Conservation (phyloP, 768 basidiomycete genomes). For the Clathrus columnatus region DNA sequence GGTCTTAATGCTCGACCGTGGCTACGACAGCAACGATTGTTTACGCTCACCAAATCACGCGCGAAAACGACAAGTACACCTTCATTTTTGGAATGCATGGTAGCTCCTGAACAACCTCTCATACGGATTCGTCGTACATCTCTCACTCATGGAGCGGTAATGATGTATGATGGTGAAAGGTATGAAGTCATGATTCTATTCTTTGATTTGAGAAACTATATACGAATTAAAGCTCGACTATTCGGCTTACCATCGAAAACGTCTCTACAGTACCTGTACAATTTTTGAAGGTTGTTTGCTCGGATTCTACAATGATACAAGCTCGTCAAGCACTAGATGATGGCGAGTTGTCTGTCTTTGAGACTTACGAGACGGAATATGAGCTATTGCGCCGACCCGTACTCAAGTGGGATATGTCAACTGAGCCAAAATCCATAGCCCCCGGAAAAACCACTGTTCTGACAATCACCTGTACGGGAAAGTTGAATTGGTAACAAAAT, state of each 20-base stretch:
- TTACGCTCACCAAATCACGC: conserved; percentile 19
- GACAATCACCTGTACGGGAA: conserved; percentile 72
- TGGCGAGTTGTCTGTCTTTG: conserved; percentile 70
- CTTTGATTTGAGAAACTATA: conserved; percentile 11
- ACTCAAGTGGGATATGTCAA: conserved; percentile 58
- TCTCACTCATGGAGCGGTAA: conserved; percentile 87
- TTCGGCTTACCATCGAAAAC: conserved; percentile 87
- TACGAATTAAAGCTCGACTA: conserved; percentile 49
- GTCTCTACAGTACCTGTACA: conserved; percentile 75
- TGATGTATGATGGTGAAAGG: conserved; percentile 95
- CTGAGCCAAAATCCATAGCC: conserved; percentile 39
- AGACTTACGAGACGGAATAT: conserved; percentile 86
- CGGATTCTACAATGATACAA: conserved; percentile 78
- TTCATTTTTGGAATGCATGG: conserved; percentile 69
- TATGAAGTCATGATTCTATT: conserved; percentile 25
- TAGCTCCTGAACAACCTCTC: conserved; percentile 82
- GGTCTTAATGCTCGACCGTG: conserved; percentile 67
- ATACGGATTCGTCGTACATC: conserved; percentile 80
- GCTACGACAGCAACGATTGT: conserved; percentile 39
- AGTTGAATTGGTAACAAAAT: conserved; percentile 71
- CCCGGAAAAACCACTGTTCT: conserved; percentile 67
- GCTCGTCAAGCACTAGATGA: conserved; percentile 73
- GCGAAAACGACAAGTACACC: conserved; percentile 19
- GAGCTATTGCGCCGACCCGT: conserved; percentile 69
- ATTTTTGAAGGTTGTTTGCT: conserved; percentile 78